Evolutionary conservation across 2,329 filamentous ascomycete species (phyloP).

Genomic region (Pseudogymnoascus sp.): DNA sequence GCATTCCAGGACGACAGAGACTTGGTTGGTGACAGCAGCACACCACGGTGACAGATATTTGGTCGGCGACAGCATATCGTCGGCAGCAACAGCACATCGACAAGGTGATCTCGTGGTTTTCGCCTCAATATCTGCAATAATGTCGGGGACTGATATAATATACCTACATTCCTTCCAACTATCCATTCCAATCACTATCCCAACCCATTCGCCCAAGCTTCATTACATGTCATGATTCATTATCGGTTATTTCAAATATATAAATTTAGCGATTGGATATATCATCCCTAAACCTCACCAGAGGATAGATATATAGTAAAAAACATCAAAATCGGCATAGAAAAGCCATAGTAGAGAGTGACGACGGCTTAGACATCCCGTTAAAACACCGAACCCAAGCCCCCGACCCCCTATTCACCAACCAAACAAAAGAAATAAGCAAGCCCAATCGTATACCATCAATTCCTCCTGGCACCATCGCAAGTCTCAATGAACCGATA

Average conservation of each 20-base stretch:
- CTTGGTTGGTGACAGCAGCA: not conserved
- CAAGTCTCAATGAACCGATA: constrained; percentile 58
- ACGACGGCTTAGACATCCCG: not conserved
- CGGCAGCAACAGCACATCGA: no score
- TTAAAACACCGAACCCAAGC: constrained; percentile 1
- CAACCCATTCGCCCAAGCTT: no score
- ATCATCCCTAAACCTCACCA: not conserved
- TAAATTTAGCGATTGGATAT: constrained; percentile 4
- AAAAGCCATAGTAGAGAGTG: constrained; percentile 2
- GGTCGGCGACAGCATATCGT: not conserved
- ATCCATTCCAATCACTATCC: no score
- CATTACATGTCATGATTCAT: not conserved
- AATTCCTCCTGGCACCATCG: constrained; percentile 31
- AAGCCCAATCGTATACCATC: not conserved
- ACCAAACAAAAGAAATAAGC: constrained; percentile 2
- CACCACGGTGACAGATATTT: not conserved
- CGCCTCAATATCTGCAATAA: no score
- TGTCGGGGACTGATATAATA: no score
- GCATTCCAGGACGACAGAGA: not conserved
- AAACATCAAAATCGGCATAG: not conserved
- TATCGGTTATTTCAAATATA: not conserved
- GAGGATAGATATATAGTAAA: not conserved
- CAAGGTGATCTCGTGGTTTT: no score
- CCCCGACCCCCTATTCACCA: not conserved
- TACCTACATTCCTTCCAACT: no score